phyloP scores from a whole-genome alignment of 140 eudicot species.

The Stevia rebaudiana region DNA sequence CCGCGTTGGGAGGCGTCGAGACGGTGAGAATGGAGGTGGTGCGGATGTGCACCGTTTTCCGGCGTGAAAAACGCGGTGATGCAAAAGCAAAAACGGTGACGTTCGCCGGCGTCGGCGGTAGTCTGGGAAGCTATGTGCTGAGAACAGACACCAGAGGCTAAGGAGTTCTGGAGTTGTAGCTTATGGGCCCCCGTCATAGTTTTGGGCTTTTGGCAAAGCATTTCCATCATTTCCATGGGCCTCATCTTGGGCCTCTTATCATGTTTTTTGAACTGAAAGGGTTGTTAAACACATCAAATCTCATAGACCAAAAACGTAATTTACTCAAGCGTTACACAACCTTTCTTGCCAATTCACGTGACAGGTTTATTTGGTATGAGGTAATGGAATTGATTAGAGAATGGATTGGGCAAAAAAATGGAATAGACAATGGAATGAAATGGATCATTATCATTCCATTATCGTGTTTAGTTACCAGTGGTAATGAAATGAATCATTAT shows the following conservation, averaged over 20 bases:
- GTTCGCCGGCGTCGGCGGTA: neutral
- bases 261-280: too few relatives aligned
- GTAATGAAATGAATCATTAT: too few relatives aligned
- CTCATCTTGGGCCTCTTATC: neutral
- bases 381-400: too few relatives aligned
- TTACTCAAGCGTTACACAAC: too few relatives aligned
- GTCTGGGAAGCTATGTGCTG: neutral
- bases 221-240: neutral
- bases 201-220: neutral
- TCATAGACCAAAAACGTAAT: too few relatives aligned
- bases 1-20: neutral
- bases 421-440: too few relatives aligned
- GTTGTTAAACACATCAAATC: too few relatives aligned
- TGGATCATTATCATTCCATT: too few relatives aligned
- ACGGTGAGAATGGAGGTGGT: neutral
- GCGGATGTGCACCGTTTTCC: neutral
- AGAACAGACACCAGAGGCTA: neutral
- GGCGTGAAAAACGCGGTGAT: neutral
- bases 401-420: too few relatives aligned
- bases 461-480: too few relatives aligned
- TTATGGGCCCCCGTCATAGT: neutral
- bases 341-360: too few relatives aligned
- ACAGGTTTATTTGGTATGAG: too few relatives aligned
- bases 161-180: neutral
- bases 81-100: neutral